phyloP scores from a whole-genome alignment of 139 green algal species.

The Chlorella sorokiniana region DNA sequence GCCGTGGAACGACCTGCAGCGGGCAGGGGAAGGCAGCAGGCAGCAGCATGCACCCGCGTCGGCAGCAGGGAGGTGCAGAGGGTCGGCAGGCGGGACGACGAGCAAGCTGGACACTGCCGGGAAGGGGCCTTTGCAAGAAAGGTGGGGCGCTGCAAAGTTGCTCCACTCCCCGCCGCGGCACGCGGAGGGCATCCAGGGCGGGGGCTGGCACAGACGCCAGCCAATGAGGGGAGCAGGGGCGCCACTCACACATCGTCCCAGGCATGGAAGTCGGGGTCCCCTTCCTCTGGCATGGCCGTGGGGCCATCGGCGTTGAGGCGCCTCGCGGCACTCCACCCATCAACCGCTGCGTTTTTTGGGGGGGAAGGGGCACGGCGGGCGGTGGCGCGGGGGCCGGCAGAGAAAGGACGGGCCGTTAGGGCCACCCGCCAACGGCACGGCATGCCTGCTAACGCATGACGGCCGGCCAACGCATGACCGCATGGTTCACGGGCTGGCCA shows the following conservation, averaged over 20 bases:
- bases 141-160: no score
- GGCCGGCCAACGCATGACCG: no score
- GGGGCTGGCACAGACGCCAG: not conserved
- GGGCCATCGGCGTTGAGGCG: not conserved
- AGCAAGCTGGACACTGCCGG: not conserved
- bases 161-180: no score
- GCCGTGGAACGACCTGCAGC: conserved; percentile 40
- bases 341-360: not conserved
- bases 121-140: no score
- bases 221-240: not conserved
- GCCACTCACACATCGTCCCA: conserved; percentile 10
- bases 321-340: not conserved
- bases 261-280: not conserved
- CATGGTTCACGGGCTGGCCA: no score
- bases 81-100: not conserved
- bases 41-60: not conserved
- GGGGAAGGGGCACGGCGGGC: no score
- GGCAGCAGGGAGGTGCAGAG: not conserved
- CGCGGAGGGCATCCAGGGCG: not conserved
- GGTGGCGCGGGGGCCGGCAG: no score
- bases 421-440: no score
- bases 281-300: not conserved
- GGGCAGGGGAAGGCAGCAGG: not conserved
- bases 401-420: no score
- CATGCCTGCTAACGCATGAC: no score